Evolutionary conservation across 192 early-diverging fungal species (phyloP).

Genomic region (Backusella psychrophila): DNA sequence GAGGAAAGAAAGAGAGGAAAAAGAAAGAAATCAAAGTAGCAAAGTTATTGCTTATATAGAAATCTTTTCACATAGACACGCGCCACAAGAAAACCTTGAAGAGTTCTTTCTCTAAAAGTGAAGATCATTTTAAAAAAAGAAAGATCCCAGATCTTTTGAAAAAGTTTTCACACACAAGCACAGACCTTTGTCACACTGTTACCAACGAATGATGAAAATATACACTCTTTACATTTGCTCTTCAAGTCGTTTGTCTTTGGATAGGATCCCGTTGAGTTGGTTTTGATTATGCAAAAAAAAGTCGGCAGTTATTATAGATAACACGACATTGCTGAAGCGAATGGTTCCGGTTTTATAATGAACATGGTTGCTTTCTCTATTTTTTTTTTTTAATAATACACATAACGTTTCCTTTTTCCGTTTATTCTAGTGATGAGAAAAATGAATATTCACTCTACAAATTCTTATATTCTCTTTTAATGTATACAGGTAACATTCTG

Average conservation of each 20-base stretch:
- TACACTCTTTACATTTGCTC: not conserved
- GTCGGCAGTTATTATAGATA: not conserved
- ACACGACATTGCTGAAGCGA: not conserved
- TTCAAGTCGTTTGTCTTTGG: not conserved
- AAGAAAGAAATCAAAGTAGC: not conserved
- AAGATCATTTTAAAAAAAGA: not conserved
- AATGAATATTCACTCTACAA: not conserved
- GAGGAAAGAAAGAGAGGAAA: not conserved
- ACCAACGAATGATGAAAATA: not conserved
- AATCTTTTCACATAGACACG: not conserved
- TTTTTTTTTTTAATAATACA: not conserved
- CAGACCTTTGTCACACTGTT: conserved; percentile 11
- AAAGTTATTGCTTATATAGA: not conserved
- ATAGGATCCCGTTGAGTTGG: not conserved
- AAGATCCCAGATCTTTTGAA: not conserved
- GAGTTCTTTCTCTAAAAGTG: not conserved
- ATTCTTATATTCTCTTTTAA: not conserved
- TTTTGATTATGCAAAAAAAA: not conserved
- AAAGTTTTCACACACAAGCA: conserved; percentile 4
- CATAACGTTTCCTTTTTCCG: not conserved
- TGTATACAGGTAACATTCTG: not conserved
- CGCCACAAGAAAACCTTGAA: not conserved
- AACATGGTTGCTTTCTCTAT: not conserved
- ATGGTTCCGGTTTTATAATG: not conserved
- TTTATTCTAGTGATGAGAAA: not conserved